phyloP scores from a whole-genome alignment of 495 filamentous ascomycete species.

The Penicillium waksmanii region DNA sequence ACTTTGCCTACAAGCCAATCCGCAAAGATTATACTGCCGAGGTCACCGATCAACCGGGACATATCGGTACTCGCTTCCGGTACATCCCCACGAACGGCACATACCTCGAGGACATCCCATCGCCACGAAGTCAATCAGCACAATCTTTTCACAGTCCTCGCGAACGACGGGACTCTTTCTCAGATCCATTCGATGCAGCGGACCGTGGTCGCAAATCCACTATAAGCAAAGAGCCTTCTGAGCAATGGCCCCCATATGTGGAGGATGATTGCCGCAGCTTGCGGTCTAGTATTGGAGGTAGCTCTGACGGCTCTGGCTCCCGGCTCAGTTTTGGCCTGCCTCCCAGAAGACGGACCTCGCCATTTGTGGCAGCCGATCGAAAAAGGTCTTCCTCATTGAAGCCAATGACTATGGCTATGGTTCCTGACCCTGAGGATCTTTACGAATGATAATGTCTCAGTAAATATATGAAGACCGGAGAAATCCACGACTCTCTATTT shows the following conservation, averaged over 20 bases:
- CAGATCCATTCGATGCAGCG: slow-evolving; percentile 9
- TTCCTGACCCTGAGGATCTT: slow-evolving; percentile 46
- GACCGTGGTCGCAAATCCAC: slow-evolving; percentile 10
- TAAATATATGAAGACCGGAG: not conserved
- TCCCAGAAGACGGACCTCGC: slow-evolving; percentile 21
- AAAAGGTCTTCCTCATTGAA: slow-evolving; percentile 29
- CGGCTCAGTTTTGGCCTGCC: slow-evolving; percentile 14
- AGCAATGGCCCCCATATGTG: slow-evolving; percentile 3
- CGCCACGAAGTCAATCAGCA: slow-evolving; percentile 26
- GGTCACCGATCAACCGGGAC: slow-evolving; percentile 28
- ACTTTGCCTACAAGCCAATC: slow-evolving; percentile 44
- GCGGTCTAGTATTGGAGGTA: slow-evolving; percentile 12
- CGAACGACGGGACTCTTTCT: slow-evolving; percentile 18
- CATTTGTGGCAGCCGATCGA: slow-evolving; percentile 28
- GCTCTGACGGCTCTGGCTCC: slow-evolving; percentile 10
- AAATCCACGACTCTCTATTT: not conserved
- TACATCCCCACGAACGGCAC: slow-evolving; percentile 40
- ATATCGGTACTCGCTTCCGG: slow-evolving; percentile 28
- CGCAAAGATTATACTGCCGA: slow-evolving; percentile 39
- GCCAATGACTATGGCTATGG: slow-evolving; percentile 46
- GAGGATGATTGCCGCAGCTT: slow-evolving; percentile 23
- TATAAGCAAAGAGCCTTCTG: not conserved
- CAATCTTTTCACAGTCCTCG: slow-evolving; percentile 16
- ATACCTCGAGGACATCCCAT: slow-evolving; percentile 25
- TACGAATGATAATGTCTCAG: slow-evolving; percentile 34